These are phyloP conservation scores for Primulina eburnea DNA, from an alignment of 257 asterid species.

Conservation along the genomic window DNA sequence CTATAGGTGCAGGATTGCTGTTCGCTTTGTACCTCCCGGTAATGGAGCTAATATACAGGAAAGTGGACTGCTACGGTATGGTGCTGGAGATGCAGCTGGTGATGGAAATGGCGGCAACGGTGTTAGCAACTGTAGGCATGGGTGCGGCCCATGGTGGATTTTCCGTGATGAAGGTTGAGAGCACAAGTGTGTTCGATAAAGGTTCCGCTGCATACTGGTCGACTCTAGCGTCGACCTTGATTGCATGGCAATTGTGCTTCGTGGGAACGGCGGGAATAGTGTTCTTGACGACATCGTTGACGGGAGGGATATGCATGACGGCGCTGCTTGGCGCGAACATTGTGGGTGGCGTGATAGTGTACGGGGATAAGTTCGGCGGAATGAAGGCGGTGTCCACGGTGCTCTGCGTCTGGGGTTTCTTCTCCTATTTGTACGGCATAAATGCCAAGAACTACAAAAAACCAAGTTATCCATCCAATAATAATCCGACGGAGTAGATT, in stretches of 20 bases:
- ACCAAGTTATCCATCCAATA: not conserved
- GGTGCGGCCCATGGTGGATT: conserved; percentile 44
- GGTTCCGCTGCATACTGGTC: conserved; percentile 53
- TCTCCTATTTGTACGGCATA: conserved; percentile 59
- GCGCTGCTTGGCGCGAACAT: conserved; percentile 60
- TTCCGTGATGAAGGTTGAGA: conserved; percentile 39
- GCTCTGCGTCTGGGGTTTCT: conserved; percentile 70
- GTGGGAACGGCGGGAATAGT: conserved; percentile 83
- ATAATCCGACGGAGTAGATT: not conserved
- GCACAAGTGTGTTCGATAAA: conserved; percentile 35
- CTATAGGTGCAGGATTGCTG: conserved; percentile 59
- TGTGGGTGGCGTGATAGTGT: conserved; percentile 53
- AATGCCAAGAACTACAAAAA: conserved; percentile 24
- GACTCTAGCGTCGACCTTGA: conserved; percentile 32
- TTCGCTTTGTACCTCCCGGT: conserved; percentile 66
- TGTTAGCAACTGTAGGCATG: conserved; percentile 48
- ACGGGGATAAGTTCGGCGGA: conserved; percentile 53
- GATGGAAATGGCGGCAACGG: conserved; percentile 59
- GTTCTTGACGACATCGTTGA: conserved; percentile 66
- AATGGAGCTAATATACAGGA: conserved; percentile 59
- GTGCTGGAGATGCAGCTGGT: conserved; percentile 79
- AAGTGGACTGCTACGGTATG: conserved; percentile 61
- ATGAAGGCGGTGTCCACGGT: conserved; percentile 51
- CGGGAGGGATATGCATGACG: conserved; percentile 73
- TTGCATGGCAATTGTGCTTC: conserved; percentile 68